Percentiles rank a stretch among this genome's conserved stretches.
phyloP scores from a whole-genome alignment of 1,139 yeast species.

The Hansenula lynferdii region DNA sequence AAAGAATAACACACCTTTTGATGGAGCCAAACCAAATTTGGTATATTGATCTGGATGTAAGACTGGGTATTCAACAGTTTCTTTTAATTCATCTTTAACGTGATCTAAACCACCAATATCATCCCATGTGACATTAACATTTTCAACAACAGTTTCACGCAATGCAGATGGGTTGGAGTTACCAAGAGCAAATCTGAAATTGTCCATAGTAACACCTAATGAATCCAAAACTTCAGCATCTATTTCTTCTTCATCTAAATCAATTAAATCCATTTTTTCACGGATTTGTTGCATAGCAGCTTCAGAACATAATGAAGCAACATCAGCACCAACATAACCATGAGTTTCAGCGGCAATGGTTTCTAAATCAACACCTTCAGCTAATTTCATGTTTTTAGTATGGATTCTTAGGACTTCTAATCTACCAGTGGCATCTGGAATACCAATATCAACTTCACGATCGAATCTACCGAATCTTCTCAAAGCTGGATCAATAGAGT shows the following conservation, averaged over 20 bases:
- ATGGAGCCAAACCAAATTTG: slow-evolving; percentile 95
- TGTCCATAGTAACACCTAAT: slow-evolving; percentile 97
- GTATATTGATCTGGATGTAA: slow-evolving; percentile 98
- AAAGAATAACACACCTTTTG: slow-evolving; percentile 96
- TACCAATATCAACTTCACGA: slow-evolving; percentile 98
- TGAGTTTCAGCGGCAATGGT: slow-evolving; percentile 89
- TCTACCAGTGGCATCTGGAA: slow-evolving; percentile 98
- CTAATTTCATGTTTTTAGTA: slow-evolving; percentile 97
- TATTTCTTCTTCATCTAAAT: slow-evolving; percentile 94
- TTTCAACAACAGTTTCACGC: slow-evolving; percentile 98
- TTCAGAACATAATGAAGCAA: slow-evolving; percentile 94
- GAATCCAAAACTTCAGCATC: slow-evolving; percentile 97
- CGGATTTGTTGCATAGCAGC: slow-evolving; percentile 99
- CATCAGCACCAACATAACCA: slow-evolving; percentile 97
- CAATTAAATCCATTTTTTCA: slow-evolving; percentile 98
- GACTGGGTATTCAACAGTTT: slow-evolving; percentile 98
- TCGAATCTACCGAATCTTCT: slow-evolving; percentile 99
- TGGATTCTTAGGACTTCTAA: slow-evolving; percentile 89
- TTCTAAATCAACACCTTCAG: slow-evolving; percentile 92
- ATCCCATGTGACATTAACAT: slow-evolving; percentile 98
- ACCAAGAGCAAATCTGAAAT: slow-evolving; percentile 96
- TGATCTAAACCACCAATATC: slow-evolving; percentile 77
- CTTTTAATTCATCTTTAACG: slow-evolving; percentile 94
- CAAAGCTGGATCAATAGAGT: slow-evolving; percentile 96
- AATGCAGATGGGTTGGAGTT: slow-evolving; percentile 98